Percentiles rank a stretch among this genome's conserved stretches.
phyloP scores from a whole-genome alignment of 2,329 filamentous ascomycete species.

The Fusarium austroafricanum region DNA sequence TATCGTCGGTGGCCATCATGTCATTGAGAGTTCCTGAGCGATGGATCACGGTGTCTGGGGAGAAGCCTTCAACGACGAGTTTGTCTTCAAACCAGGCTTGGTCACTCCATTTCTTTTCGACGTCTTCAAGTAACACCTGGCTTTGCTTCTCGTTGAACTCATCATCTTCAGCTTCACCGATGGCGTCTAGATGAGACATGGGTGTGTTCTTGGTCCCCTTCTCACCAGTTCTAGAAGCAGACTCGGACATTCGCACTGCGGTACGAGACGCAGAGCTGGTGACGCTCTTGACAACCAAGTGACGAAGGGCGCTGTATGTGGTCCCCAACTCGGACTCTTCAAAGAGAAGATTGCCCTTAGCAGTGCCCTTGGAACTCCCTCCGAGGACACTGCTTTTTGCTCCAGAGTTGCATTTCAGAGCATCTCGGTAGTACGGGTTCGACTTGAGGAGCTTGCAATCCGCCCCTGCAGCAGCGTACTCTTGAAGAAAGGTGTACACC shows the following conservation, averaged over 20 bases:
- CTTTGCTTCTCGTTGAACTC: conserved; percentile 9
- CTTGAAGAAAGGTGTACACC: conserved; percentile 4
- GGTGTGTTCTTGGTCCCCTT: conserved; percentile 4
- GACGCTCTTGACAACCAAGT: conserved; percentile 24
- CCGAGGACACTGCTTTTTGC: background rate
- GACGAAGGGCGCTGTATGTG: conserved; percentile 4
- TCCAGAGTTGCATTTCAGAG: background rate
- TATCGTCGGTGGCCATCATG: conserved; percentile 53
- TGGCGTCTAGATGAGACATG: conserved; percentile 10
- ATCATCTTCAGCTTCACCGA: conserved; percentile 20
- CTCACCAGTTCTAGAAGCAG: conserved; percentile 11
- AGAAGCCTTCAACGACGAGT: conserved; percentile 40
- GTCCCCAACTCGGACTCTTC: conserved; percentile 21
- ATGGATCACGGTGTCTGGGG: conserved; percentile 45
- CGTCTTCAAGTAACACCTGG: background rate
- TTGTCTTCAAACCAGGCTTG: conserved; percentile 12
- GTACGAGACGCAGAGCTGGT: conserved; percentile 26
- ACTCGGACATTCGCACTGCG: conserved; percentile 23
- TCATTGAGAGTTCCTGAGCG: conserved; percentile 47
- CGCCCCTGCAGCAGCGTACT: conserved; percentile 3
- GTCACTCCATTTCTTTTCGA: conserved; percentile 1
- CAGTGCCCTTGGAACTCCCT: conserved; percentile 1
- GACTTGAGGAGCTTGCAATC: conserved; percentile 21
- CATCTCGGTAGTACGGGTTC: background rate
- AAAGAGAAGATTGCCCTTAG: conserved; percentile 14